Evolutionary conservation across 2,329 filamentous ascomycete species (phyloP).

Genomic region (Aschersonia sp.): DNA sequence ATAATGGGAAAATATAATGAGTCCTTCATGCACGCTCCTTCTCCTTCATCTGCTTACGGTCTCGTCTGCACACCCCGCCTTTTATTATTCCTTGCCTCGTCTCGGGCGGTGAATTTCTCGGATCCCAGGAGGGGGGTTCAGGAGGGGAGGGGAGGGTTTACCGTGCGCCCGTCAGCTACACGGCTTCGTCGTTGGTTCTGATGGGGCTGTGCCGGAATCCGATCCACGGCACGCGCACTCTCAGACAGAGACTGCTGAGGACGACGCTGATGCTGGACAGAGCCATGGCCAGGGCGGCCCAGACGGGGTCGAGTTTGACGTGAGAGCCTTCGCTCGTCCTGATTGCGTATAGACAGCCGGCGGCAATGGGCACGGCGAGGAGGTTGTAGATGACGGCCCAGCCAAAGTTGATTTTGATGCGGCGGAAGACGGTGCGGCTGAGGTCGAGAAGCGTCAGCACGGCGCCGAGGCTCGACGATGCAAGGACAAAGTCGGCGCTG

Average conservation of each 20-base stretch:
- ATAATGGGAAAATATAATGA: no score
- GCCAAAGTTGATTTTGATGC: slow-evolving; percentile 72
- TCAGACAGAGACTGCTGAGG: slow-evolving; percentile 61
- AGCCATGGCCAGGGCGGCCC: slow-evolving; percentile 88
- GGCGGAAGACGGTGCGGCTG: slow-evolving; percentile 55
- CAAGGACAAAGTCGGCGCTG: slow-evolving; percentile 68
- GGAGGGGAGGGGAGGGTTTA: no score
- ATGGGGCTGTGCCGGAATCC: slow-evolving; percentile 22
- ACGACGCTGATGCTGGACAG: slow-evolving; percentile 84
- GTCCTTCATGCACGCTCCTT: no score
- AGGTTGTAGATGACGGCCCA: slow-evolving; percentile 80
- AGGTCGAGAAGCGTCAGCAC: slow-evolving; percentile 63
- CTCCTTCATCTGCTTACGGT: no score
- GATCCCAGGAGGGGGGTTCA: no score
- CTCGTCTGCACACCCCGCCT: no score
- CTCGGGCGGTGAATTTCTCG: no score
- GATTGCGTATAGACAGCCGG: slow-evolving; percentile 58
- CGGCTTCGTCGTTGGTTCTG: no score
- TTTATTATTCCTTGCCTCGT: no score
- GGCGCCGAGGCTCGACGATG: slow-evolving; percentile 54
- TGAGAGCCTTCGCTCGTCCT: slow-evolving; percentile 32
- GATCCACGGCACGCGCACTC: slow-evolving; percentile 28
- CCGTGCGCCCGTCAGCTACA: no score
- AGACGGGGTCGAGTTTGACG: slow-evolving; percentile 59
- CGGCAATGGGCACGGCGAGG: slow-evolving; percentile 64